phyloP scores from a whole-genome alignment of 2,329 filamentous ascomycete species.

The Cytospora piceicola region DNA sequence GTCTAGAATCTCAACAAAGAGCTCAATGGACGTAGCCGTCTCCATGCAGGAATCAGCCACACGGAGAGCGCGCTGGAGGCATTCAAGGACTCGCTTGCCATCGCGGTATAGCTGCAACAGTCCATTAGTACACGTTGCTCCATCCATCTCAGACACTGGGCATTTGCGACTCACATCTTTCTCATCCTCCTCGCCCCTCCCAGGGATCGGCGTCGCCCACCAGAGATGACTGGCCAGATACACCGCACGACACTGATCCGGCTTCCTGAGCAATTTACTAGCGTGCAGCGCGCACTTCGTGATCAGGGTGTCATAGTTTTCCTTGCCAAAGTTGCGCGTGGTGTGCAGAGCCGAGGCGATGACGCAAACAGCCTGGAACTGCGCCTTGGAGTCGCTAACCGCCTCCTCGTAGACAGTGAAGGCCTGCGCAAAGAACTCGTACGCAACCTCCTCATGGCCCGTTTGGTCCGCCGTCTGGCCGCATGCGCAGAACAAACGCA shows the following conservation, averaged over 20 bases:
- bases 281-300: constrained; percentile 97
- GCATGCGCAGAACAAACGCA: constrained; percentile 88
- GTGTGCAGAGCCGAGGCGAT: constrained; percentile 89
- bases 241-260: constrained; percentile 94
- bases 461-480: constrained; percentile 92
- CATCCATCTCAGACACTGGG: not conserved
- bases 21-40: constrained; percentile 91
- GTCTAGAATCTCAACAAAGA: constrained; percentile 98
- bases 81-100: constrained; percentile 95
- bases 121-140: not conserved
- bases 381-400: constrained; percentile 91
- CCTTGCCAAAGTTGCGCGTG: constrained; percentile 87
- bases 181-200: constrained; percentile 78
- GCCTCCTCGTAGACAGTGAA: constrained; percentile 98
- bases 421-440: constrained; percentile 97
- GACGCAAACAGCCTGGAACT: constrained; percentile 97
- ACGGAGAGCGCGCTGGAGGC: constrained; percentile 88
- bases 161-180: constrained; percentile 65
- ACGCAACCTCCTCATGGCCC: constrained; percentile 92
- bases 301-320: constrained; percentile 98
- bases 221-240: constrained; percentile 96
- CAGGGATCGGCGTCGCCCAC: constrained; percentile 89
- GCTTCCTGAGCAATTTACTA: constrained; percentile 95
- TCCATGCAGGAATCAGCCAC: constrained; percentile 99
- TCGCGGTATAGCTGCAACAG: constrained; percentile 84